A percentile compares a stretch with the other conserved stretches of the same genome.
Evolutionary conservation across 805 yeast genomes (phyloP).

Genomic region (Candida nonsorbophila): DNA sequence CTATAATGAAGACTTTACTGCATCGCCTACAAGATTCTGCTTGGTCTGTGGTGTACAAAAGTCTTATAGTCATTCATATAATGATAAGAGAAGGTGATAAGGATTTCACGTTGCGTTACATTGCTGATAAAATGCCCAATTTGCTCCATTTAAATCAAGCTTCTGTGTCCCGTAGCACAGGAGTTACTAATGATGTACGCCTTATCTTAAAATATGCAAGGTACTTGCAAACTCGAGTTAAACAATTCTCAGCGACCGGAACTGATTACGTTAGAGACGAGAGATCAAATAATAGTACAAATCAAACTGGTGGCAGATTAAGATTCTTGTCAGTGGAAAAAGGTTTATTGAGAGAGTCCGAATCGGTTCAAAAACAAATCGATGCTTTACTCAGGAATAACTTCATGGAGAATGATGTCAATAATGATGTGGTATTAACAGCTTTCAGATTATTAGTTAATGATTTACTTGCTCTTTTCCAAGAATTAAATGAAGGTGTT

Average conservation of each 20-base stretch:
- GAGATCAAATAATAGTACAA: conserved; percentile 39
- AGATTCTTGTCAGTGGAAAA: conserved; percentile 62
- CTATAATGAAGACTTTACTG: conserved; percentile 62
- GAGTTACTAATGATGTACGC: conserved; percentile 41
- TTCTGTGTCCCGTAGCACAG: conserved; percentile 27
- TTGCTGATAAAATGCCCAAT: conserved; percentile 41
- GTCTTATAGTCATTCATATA: conserved; percentile 79
- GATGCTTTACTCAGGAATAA: conserved; percentile 68
- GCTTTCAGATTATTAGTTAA: conserved; percentile 87
- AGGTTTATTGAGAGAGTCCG: conserved; percentile 80
- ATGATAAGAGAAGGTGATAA: conserved; percentile 90
- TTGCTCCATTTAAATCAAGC: conserved; percentile 43
- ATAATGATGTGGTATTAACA: conserved; percentile 77
- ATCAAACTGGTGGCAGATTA: conserved; percentile 54
- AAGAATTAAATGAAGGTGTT: conserved; percentile 91
- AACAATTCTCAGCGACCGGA: conserved; percentile 58
- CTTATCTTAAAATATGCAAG: conserved; percentile 62
- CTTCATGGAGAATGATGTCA: conserved; percentile 73
- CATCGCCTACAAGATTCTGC: conserved; percentile 69
- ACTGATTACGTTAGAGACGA: conserved; percentile 79
- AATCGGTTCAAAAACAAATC: conserved; percentile 79
- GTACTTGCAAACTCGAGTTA: conserved; percentile 64
- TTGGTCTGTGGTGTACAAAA: conserved; percentile 88
- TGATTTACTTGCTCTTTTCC: conserved; percentile 81
- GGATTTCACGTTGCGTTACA: conserved; percentile 63